Evolutionary conservation across 306 rosid species (phyloP), one percentile per base, ranked within the genome.

Genomic region (Dalbergia oliveri): DNA sequence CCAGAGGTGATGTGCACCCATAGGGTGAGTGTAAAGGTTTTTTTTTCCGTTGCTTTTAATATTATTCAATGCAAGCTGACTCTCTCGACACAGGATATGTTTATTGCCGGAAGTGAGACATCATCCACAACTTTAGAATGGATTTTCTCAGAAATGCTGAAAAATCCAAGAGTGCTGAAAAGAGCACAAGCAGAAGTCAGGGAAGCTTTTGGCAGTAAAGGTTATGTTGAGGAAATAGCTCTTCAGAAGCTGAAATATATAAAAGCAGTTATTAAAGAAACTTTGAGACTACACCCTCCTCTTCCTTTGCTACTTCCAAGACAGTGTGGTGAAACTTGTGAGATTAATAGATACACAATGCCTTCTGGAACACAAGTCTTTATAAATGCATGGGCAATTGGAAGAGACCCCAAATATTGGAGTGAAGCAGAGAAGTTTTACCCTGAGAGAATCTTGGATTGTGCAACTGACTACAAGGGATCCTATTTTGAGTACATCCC

Each of bases 241-340:
- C 50, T 83, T 65, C 53, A 23, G 4, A 59, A 83, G 54, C 62
- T 84, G 79, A 54, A 69, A 34, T 79, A 7, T 69, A 58, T 82
- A 6, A 75, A 75, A 11, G 47, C 66, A 11, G 80, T 86, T 0
- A 71, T 79, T 21, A 82, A 70, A 70, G 82, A 82, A 69, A 79
- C 79, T 13, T n/a, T 79, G 69, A 75, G 88, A 59, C 6, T 84
- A 16, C 85, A 85, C 64, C 84, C 84, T 34, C 51, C 78, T 8
- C 31, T 26, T 26, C 45, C 1, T 67, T 71, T 84, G 37, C 18
- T 83, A 31, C 39, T 82, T 63, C 59, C 81, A 44, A 85, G 86
- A 31, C 81, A 85, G 66, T 61, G 77, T 14, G 6, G 45, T 8
- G 62, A 80, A 72, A 82, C 74, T 2, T 81, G 76, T 78, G 59